phyloP scores from a whole-genome alignment of 305 asterid species.

The Withania somnifera region DNA sequence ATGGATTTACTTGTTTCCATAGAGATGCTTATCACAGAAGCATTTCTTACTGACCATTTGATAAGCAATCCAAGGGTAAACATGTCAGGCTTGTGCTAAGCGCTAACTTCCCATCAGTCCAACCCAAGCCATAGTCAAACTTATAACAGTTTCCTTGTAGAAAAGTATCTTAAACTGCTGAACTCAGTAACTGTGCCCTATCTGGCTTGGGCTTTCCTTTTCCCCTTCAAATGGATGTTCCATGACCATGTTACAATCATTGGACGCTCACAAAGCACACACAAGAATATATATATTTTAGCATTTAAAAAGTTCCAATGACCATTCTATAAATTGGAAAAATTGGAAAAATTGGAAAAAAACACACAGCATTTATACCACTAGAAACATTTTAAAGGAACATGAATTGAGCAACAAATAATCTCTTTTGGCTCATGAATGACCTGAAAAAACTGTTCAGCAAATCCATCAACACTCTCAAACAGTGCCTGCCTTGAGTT shows the following conservation, averaged over 20 bases:
- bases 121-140: background rate
- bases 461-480: slow-evolving; percentile 47
- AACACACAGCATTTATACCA: background rate
- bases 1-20: background rate
- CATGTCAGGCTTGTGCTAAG: background rate
- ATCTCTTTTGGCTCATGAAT: slow-evolving; percentile 3
- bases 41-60: background rate
- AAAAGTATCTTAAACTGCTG: background rate
- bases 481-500: slow-evolving; percentile 30
- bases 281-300: background rate
- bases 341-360: background rate
- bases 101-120: background rate
- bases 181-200: background rate
- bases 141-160: background rate
- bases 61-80: background rate
- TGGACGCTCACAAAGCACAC: background rate
- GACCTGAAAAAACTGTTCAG: slow-evolving; percentile 73
- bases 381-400: background rate
- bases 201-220: background rate
- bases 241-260: background rate
- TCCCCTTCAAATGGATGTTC: background rate
- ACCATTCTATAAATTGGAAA: background rate
- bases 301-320: background rate
- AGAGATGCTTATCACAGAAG: background rate
- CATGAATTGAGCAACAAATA: background rate